These are phyloP conservation scores for Crithidia thermophila DNA, from an alignment of 208 protist genomes.

Conservation along the genomic window DNA sequence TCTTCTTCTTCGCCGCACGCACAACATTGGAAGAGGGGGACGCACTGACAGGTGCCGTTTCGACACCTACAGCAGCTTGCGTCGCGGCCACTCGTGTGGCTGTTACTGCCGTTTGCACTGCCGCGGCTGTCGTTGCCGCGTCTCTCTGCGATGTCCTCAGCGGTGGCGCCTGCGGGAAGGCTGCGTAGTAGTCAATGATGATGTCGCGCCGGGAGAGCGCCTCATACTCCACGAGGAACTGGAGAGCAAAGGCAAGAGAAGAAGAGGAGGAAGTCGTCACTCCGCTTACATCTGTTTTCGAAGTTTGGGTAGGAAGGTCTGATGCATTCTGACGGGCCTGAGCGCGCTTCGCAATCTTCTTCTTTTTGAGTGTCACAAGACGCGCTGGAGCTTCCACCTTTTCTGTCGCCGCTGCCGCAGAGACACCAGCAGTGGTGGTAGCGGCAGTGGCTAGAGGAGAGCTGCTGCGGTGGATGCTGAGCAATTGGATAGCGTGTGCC, in stretches of 20 bases:
- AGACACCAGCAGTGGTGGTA: background rate
- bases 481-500: too few relatives aligned
- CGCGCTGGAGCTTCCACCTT: background rate
- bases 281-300: too few relatives aligned
- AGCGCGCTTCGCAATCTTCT: too few relatives aligned
- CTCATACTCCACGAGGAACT: slow-evolving; percentile 33
- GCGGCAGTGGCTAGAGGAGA: background rate
- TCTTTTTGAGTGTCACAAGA: too few relatives aligned
- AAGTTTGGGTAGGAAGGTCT: too few relatives aligned
- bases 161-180: slow-evolving; percentile 14
- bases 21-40: too few relatives aligned
- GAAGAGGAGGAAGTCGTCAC: background rate
- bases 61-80: background rate
- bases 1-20: background rate
- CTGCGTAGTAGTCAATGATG: slow-evolving; percentile 47
- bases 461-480: background rate
- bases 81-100: background rate
- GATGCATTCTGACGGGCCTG: too few relatives aligned
- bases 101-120: background rate
- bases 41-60: background rate
- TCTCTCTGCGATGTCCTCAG: background rate
- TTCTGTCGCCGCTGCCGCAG: background rate
- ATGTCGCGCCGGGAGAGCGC: slow-evolving; percentile 31
- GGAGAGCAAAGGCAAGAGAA: slow-evolving; percentile 9
- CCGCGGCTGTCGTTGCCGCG: background rate